Evolutionary conservation across 2,329 filamentous ascomycete species (phyloP).

Genomic region (Pseudogymnoascus sp.): DNA sequence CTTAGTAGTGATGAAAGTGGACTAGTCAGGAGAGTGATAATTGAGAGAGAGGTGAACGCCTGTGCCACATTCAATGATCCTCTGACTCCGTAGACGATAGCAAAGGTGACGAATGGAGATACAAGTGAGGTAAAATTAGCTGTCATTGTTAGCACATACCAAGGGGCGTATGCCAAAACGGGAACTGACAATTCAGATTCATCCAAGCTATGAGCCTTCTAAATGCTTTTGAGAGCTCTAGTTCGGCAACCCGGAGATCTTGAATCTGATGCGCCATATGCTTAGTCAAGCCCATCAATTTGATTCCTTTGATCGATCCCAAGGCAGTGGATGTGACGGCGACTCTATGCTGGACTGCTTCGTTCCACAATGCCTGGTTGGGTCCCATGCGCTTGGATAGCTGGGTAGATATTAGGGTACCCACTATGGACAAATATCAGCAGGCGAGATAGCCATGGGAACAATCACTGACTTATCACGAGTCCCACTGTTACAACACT

Average conservation of each 20-base stretch:
- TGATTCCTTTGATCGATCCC: constrained; percentile 34
- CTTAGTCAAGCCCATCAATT: constrained; percentile 34
- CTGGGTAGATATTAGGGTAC: not conserved
- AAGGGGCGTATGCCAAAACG: not conserved
- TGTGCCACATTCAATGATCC: constrained; percentile 8
- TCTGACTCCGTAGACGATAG: constrained; percentile 11
- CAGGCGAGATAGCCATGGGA: not conserved
- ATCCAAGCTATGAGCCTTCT: not conserved
- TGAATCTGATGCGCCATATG: not conserved
- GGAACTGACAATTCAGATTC: not conserved
- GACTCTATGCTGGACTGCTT: constrained; percentile 33
- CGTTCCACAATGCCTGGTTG: constrained; percentile 27
- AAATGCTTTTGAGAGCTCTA: constrained; percentile 7
- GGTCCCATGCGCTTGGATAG: constrained; percentile 1
- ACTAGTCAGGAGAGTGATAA: constrained; percentile 1
- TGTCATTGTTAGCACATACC: constrained; percentile 11
- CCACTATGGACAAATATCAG: not conserved
- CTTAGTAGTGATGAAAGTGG: not conserved
- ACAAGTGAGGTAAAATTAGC: constrained; percentile 7
- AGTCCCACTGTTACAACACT: not conserved
- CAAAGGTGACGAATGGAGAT: constrained; percentile 20
- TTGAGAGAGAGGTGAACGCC: constrained; percentile 8
- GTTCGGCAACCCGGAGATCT: not conserved
- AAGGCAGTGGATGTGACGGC: constrained; percentile 32
- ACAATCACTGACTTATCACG: not conserved